Percentiles rank a stretch among this genome's conserved stretches.
These are phyloP conservation scores for Xylaria bambusicola DNA, from an alignment of 495 filamentous ascomycete species.

Conservation along the genomic window DNA sequence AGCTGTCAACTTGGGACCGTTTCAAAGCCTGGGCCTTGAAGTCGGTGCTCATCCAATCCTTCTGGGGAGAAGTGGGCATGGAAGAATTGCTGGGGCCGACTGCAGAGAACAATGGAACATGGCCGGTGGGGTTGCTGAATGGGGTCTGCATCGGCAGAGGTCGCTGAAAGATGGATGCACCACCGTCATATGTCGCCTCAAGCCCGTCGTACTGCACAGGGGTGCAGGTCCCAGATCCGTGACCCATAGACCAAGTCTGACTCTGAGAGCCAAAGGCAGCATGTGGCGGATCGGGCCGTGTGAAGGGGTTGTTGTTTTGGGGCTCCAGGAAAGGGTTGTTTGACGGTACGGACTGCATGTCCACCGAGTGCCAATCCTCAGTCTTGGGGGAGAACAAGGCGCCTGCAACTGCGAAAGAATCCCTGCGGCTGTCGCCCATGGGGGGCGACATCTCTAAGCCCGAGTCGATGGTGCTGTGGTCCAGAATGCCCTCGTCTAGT, in stretches of 20 bases:
- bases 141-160: slow-evolving; percentile 52
- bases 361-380: slow-evolving; percentile 66
- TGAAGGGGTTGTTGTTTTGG: slow-evolving; percentile 53
- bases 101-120: slow-evolving; percentile 54
- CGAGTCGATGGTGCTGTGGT: slow-evolving; percentile 62
- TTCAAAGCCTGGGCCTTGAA: slow-evolving; percentile 67
- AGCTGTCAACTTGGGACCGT: slow-evolving; percentile 69
- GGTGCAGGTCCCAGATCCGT: slow-evolving; percentile 53
- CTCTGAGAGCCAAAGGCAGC: slow-evolving; percentile 47
- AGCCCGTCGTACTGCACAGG: slow-evolving; percentile 64
- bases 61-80: slow-evolving; percentile 55
- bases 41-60: slow-evolving; percentile 55
- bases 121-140: slow-evolving; percentile 52
- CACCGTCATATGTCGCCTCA: slow-evolving; percentile 61
- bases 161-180: slow-evolving; percentile 54
- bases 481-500: slow-evolving; percentile 83
- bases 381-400: slow-evolving; percentile 74
- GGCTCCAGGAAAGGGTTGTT: slow-evolving; percentile 65
- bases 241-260: slow-evolving; percentile 62
- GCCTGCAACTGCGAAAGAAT: slow-evolving; percentile 69
- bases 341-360: slow-evolving; percentile 58
- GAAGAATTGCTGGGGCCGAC: slow-evolving; percentile 44
- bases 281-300: slow-evolving; percentile 33
- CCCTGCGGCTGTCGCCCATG: slow-evolving; percentile 64
- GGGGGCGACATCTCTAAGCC: slow-evolving; percentile 70